Evolutionary conservation across 225 moss, liverwort and hornwort genomes (phyloP), one percentile per base, ranked within the genome.

Genomic region (Rhytidiadelphus loreus): DNA sequence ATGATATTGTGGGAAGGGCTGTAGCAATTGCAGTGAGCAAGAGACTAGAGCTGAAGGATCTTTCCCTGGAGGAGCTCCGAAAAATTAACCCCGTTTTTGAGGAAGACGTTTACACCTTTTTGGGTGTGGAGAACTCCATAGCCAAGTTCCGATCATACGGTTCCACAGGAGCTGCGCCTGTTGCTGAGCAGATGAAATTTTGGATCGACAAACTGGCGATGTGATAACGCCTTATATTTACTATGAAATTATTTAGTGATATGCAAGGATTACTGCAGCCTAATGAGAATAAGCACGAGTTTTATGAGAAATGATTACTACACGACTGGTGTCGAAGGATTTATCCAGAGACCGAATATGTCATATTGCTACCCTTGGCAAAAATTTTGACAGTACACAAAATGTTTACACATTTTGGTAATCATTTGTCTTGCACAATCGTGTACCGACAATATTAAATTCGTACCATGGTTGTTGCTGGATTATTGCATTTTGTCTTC

Each of bases 1-100:
- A 99, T 90, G 99, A 99, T 85, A 96, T 99, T 82, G 99, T 99
- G 77, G 99, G 99, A 46, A 96, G 90, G 88, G 95, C 97, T 21
- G 99, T 99, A 73, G 99, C 96, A 10, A 83, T 96, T 87, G 99
- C 97, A 71, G 95, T 99, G 8, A 89, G 95, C 53, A 97, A 94
- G 92, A 66, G 90, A 85, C 92, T 93, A 59, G 95, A 96, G 80
- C 97, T 99, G 15, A 94, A 95, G 30, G 85, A 94, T 37, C 91
- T 99, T 64, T 94, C 96, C 29, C 77, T 97, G 78, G 95, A 97
- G 41, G 96, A 99, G 85, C 91, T 94, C 52, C 95, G 69, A 75
- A 86, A 77, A 17, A 96, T 99, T 57, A 95, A 95, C 86, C 93
- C 95, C 56, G 85, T 92, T 26, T 96, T 99, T 82, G 95, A 95